A percentile compares a stretch with the other conserved stretches of the same genome.
Evolutionary conservation across 2,329 filamentous ascomycete genomes (phyloP).

Genomic region (Diaporthe humulicola): DNA sequence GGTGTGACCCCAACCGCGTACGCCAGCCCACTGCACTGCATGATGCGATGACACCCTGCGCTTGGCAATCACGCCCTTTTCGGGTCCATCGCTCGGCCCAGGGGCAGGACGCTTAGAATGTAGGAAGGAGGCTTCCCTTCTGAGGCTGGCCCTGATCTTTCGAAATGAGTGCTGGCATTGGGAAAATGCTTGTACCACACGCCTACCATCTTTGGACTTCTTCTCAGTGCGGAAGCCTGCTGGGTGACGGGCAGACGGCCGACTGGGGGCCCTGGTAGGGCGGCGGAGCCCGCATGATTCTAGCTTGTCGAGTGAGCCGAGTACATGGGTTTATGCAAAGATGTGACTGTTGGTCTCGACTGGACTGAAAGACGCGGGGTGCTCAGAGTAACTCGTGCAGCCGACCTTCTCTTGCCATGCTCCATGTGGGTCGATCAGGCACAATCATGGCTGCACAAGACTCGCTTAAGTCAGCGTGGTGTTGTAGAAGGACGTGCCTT

Average conservation of each 20-base stretch:
- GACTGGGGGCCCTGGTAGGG: neutral
- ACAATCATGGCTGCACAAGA: neutral
- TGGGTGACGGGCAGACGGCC: neutral
- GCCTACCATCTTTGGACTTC: neutral
- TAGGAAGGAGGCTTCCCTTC: neutral
- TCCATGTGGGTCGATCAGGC: neutral
- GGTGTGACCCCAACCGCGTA: neutral
- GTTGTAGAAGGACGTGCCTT: neutral
- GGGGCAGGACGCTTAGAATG: neutral
- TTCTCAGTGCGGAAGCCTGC: neutral
- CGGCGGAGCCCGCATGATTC: neutral
- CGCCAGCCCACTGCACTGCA: neutral
- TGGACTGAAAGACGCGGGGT: neutral
- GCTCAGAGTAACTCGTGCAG: no score
- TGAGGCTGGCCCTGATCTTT: neutral
- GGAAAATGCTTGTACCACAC: no score
- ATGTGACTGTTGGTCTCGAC: neutral
- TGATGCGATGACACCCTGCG: slow-evolving; percentile 6
- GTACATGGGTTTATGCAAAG: neutral
- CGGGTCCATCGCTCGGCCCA: neutral
- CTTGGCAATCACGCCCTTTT: neutral
- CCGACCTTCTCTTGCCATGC: neutral
- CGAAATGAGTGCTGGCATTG: neutral
- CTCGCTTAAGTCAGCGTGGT: neutral
- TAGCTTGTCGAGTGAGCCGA: neutral